Evolutionary conservation across 306 rosid species (phyloP), one percentile per base, ranked within the genome.

Genomic region (Prunus armeniaca): DNA sequence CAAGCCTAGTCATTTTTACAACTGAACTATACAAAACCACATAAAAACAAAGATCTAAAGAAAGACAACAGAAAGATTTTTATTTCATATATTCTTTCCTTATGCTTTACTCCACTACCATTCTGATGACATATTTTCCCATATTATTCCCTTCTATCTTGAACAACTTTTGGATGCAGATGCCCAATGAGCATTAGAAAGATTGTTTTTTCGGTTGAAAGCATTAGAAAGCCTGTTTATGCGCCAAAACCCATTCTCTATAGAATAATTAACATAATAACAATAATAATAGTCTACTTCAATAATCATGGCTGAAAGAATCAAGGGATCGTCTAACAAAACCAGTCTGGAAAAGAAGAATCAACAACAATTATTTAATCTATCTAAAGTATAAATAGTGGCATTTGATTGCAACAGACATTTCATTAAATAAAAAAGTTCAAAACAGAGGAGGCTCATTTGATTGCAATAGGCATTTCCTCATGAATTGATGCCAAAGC

Each of bases 301-400:
- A 32, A 55, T 52, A 76, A 30, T 13, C 38, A 54, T 41, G 73
- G 73, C 43, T 41, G 79, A 66, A 46, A 34, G 22, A 75, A 67
- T 65, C 51, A 56, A 34, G 20, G 50, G 72, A 41, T 65, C 19
- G 34, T 65, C 61, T 17, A 69, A 18, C 30, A 24, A 71, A 71
- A 52, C 47, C 75, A 71, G 63, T 49, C 50, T 52, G 75, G 30
- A 71, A 11, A 30, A 25, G 22, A 32, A 60, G 15, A 69, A 69
- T 69, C 43, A 38, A 7, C 20, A 34, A 14, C 49, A 30, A 70
- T 18, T 18, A 19, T 12, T 56, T 71, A 51, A 52, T 51, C 30
- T 2, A 47, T 49, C 15, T n/a, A 6, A 13, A 52, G 63, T 51
- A 4, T 32, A 20, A 52, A 71, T n/a, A 52, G 50, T 8, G n/a